A percentile compares a stretch with the other conserved stretches of the same genome.
Conservation (phyloP, 2,329 filamentous ascomycete genomes). For the Colletotrichum eremochloae region DNA sequence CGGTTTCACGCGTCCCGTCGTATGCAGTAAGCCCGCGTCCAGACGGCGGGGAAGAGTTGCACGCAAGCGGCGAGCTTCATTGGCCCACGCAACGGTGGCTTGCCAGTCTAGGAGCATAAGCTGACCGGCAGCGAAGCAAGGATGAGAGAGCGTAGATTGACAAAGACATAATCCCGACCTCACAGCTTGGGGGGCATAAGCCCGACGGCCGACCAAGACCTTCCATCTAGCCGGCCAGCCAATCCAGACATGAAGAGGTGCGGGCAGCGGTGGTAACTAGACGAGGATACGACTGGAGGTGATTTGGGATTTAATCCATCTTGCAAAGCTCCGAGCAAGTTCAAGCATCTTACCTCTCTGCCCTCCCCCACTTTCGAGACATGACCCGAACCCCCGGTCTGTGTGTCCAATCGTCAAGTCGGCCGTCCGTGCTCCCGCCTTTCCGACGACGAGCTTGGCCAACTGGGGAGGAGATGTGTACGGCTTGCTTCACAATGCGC, state of each 20-base stretch:
- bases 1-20: not conserved
- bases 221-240: not conserved
- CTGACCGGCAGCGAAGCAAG: not conserved
- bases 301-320: not conserved
- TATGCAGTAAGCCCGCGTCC: not conserved
- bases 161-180: not conserved
- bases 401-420: not conserved
- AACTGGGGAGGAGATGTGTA: not conserved
- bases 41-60: not conserved
- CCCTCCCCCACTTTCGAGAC: constrained; percentile 8
- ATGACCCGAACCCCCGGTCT: not conserved
- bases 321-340: not conserved
- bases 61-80: not conserved
- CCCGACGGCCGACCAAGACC: constrained; percentile 2
- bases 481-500: not conserved
- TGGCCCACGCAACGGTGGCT: not conserved
- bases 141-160: not conserved
- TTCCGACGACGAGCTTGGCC: not conserved
- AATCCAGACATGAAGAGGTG: not conserved
- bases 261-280: not conserved
- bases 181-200: constrained; percentile 1
- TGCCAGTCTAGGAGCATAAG: not conserved
- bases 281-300: not conserved
- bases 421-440: not conserved
- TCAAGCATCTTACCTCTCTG: not conserved